These are phyloP conservation scores for Phytophthora sp. DNA, from an alignment of 352 stramenopile species.

Conservation along the genomic window DNA sequence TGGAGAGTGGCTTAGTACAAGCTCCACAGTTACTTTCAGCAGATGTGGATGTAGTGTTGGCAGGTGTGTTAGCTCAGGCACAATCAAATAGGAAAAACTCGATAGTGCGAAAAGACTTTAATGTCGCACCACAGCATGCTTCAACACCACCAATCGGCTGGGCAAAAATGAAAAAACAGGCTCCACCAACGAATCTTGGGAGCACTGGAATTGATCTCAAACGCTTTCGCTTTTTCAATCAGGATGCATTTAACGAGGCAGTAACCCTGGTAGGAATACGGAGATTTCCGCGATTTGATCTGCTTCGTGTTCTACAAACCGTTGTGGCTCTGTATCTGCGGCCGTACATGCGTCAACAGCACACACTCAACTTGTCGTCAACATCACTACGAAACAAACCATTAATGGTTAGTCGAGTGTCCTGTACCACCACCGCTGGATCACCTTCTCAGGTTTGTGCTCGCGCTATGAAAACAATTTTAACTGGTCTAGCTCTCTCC, in stretches of 20 bases:
- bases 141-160: conserved; percentile 25
- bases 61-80: conserved; percentile 59
- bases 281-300: conserved; percentile 59
- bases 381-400: conserved; percentile 17
- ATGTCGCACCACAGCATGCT: conserved; percentile 3
- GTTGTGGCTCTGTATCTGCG: conserved; percentile 60
- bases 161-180: conserved; percentile 24
- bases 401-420: conserved; percentile 1
- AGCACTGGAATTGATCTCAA: conserved; percentile 31
- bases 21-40: conserved; percentile 46
- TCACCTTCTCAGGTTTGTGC: conserved; percentile 30
- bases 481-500: conserved; percentile 56
- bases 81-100: conserved; percentile 59
- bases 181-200: conserved; percentile 8
- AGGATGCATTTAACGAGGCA: conserved; percentile 74
- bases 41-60: conserved; percentile 75
- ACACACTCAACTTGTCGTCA: background rate
- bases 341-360: conserved; percentile 37
- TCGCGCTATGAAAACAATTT: conserved; percentile 47
- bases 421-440: conserved; percentile 3
- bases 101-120: conserved; percentile 63
- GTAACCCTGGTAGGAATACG: conserved; percentile 70
- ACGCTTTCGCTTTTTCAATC: conserved; percentile 69
- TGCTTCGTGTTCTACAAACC: conserved; percentile 57
- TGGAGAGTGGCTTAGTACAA: conserved; percentile 66